phyloP scores from a whole-genome alignment of 345 rosid genomes.

The Salix arbutifolia region DNA sequence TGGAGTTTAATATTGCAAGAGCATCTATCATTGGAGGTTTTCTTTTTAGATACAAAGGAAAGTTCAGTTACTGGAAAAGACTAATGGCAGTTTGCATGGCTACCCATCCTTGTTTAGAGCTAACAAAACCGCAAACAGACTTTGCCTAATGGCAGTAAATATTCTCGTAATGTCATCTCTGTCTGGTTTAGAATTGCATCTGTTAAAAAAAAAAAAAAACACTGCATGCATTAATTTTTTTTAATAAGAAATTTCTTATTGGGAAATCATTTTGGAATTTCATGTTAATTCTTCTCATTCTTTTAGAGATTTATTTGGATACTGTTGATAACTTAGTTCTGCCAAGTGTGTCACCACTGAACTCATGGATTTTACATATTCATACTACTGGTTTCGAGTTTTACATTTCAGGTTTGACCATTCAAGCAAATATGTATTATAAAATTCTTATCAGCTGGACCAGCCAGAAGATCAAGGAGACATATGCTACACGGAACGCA shows the following conservation, averaged over 20 bases:
- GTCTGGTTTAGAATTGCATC: background rate
- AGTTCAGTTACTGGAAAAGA: background rate
- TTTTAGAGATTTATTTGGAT: background rate
- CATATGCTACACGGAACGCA: constrained; percentile 61
- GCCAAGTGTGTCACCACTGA: background rate
- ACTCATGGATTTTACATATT: background rate
- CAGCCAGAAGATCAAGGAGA: constrained; percentile 82
- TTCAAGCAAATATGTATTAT: constrained; percentile 97
- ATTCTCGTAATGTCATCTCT: background rate
- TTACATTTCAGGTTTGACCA: constrained; percentile 71
- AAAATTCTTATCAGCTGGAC: constrained; percentile 98
- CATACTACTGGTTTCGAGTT: constrained; percentile 11
- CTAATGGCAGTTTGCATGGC: background rate
- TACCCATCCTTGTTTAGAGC: background rate
- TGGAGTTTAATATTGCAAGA: background rate
- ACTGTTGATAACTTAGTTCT: background rate
- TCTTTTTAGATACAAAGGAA: background rate
- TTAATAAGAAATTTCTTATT: background rate
- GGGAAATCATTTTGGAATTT: background rate
- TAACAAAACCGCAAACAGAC: background rate
- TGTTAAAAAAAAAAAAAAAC: background rate
- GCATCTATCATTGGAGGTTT: background rate
- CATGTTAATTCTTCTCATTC: background rate
- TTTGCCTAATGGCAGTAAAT: background rate
- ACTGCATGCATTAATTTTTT: background rate